These are phyloP conservation scores for Krasilnikovozyma curviuscula DNA, from an alignment of 768 basidiomycete species.

Conservation along the genomic window DNA sequence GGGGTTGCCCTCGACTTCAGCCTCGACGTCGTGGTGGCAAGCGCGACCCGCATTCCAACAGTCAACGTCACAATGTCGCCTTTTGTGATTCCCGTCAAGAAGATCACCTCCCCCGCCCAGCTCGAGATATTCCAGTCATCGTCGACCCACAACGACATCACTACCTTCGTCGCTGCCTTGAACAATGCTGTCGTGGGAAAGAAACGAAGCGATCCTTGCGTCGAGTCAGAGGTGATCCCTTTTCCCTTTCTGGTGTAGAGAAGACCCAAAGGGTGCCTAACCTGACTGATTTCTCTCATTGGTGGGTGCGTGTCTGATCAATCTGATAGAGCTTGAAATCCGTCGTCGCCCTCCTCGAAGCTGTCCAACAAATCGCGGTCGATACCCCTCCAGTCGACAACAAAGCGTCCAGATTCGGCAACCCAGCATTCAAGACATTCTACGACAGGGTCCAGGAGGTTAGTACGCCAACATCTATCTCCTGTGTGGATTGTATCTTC, in stretches of 20 bases:
- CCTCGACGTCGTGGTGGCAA: no score
- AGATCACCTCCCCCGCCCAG: slow-evolving; percentile 55
- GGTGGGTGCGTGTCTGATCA: no score
- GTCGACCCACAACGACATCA: slow-evolving; percentile 44
- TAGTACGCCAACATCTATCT: slow-evolving; percentile 1
- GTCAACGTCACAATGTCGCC: background rate
- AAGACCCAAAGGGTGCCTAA: no score
- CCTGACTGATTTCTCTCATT: no score
- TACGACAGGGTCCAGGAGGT: slow-evolving; percentile 65
- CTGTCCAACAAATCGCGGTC: slow-evolving; percentile 44
- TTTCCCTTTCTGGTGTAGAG: no score
- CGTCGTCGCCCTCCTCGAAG: slow-evolving; percentile 44
- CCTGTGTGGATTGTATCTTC: background rate
- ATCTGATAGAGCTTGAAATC: slow-evolving; percentile 39
- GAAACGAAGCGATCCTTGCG: slow-evolving; percentile 43
- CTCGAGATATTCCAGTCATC: slow-evolving; percentile 65
- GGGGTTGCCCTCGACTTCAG: no score
- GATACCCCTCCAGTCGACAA: slow-evolving; percentile 75
- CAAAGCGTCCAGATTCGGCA: slow-evolving; percentile 71
- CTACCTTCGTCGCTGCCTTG: slow-evolving; percentile 50
- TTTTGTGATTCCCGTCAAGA: slow-evolving; percentile 37
- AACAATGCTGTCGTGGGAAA: slow-evolving; percentile 57
- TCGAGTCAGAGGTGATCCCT: no score
- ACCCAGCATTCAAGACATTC: slow-evolving; percentile 85
- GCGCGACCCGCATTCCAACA: no score